phyloP scores from a whole-genome alignment of 352 stramenopile species.

The Nothophytophthora sp. region DNA sequence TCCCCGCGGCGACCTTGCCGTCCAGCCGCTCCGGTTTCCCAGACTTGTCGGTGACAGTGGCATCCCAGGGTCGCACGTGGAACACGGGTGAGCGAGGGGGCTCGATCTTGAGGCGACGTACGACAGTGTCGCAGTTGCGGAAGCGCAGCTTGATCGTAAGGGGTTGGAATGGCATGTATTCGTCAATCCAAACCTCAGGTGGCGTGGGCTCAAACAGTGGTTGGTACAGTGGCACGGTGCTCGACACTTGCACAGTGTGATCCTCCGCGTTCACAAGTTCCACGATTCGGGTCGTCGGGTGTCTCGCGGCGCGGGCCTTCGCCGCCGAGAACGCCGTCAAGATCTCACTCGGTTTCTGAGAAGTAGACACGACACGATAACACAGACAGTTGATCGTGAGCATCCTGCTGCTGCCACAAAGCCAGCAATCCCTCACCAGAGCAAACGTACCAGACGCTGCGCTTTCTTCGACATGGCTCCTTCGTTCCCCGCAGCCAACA shows the following conservation, averaged over 20 bases:
- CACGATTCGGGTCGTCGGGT: conserved; percentile 43
- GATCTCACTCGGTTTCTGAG: conserved; percentile 71
- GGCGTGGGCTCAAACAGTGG: conserved; percentile 89
- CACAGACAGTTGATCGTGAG: conserved; percentile 1
- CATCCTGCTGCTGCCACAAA: too few species aligned
- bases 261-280: conserved; percentile 77
- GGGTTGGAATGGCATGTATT: conserved; percentile 91
- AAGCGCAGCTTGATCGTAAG: conserved; percentile 87
- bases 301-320: conserved; percentile 46
- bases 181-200: conserved; percentile 88
- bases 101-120: conserved; percentile 90
- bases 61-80: conserved; percentile 43
- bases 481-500: not conserved
- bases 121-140: conserved; percentile 92
- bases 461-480: conserved; percentile 20
- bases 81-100: conserved; percentile 89
- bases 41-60: conserved; percentile 4
- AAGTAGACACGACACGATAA: not conserved
- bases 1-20: conserved; percentile 91
- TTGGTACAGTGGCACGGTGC: conserved; percentile 76
- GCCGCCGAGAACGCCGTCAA: conserved; percentile 56
- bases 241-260: conserved; percentile 62
- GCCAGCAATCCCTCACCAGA: not conserved
- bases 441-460: conserved; percentile 19
- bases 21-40: conserved; percentile 35